Base-by-base conservation (phyloP, 2,329 filamentous ascomycete species). In the Cladobotryum protrusum region DNA sequence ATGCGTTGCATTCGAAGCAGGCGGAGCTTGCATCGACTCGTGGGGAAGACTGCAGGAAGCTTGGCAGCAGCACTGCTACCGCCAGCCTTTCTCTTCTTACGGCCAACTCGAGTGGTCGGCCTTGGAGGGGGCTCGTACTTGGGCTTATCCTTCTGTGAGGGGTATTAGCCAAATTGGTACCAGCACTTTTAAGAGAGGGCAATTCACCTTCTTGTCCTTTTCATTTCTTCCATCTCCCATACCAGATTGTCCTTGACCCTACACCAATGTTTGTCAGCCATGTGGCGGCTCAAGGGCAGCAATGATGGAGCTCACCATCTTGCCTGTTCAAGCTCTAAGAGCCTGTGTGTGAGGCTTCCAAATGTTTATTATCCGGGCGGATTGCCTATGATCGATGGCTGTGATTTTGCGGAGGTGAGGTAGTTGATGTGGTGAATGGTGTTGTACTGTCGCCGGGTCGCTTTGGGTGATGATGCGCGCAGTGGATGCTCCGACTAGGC, bases 91-190 rank as follows among this genome's bases (percentile, higher is more conserved):
- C 91, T 92, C 87, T 99, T 99, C 86, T 95, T 96, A 66, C 92
- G 89, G 54, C 93, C 93, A 68, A 99, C 86, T 68, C 93, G 89
- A 59, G 93, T 97, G 55, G 93, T 99, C 56, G 93, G 93, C 65
- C 92, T 86, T 71, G 93, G 93, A 60, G 93, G 93, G 57, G 93
- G 93, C 73, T 99, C 93, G 78, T 99, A 99, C 87, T 96, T 97
- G 67, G 93, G 93, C 85, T 99, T 99, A 56, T 99, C 92, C 81
- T 99, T 97, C 92, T 96, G 64, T 61, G 53, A 35, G 20, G 42
- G 52, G 3, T 47, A 52, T 68, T 54, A 66, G 56, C 42, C 4
- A 49, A 8, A 24, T 5, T 39, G 15, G 35, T n/a, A 4, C 2
- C 32, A n/a, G 12, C 12, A 18, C 33, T 5, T 13, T 17, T 24